Evolutionary conservation across 2,329 filamentous ascomycete species (phyloP), one percentile per base, ranked within the genome.

Genomic region (Colletotrichum ledebouriae): DNA sequence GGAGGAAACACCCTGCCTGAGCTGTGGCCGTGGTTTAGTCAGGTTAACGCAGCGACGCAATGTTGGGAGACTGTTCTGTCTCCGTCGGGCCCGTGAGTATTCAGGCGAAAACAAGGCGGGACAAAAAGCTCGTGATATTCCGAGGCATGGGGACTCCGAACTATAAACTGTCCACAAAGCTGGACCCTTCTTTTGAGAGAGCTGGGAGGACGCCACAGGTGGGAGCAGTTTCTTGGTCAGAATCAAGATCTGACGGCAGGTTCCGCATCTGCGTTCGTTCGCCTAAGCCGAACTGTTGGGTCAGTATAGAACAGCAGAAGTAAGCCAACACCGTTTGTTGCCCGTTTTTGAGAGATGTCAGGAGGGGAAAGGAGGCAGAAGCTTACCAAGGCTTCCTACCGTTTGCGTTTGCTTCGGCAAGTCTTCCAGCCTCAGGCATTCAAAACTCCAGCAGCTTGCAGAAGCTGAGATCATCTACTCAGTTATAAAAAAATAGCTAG

Each of bases 11-110:
- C 9, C 4, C 15, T 11, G 22, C 11, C 22, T 15, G 34, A 66
- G 52, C 61, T n/a, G 22, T 15, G 49, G 64, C 37, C 52, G 52
- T 63, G 59, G 37, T 42, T 52, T 63, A 22, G 15, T 41, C 41
- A 49, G 46, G 55, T 47, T 53, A 65, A 41, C 52, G 34, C 34
- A 41, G 41, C 56, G 56, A 15, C 20, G 29, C 25, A 5, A 22
- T 12, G 41, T n/a, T 22, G 63, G 50, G 13, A 12, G 34, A 17
- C 12, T 29, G 29, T 9, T 6, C 17, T 20, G 42, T 57, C 13
- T 50, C 39, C 15, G n/a, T 17, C 59, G 6, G 42, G 52, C 50
- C 49, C 44, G 52, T 58, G 44, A 17, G 37, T 12, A 17, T 15
- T 33, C 42, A 10, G 25, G 20, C 6, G 17, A 17, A 22, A 25